These are phyloP conservation scores for Pseudomonodictys pantanalensis DNA, from an alignment of 495 filamentous ascomycete species.

Conservation along the genomic window DNA sequence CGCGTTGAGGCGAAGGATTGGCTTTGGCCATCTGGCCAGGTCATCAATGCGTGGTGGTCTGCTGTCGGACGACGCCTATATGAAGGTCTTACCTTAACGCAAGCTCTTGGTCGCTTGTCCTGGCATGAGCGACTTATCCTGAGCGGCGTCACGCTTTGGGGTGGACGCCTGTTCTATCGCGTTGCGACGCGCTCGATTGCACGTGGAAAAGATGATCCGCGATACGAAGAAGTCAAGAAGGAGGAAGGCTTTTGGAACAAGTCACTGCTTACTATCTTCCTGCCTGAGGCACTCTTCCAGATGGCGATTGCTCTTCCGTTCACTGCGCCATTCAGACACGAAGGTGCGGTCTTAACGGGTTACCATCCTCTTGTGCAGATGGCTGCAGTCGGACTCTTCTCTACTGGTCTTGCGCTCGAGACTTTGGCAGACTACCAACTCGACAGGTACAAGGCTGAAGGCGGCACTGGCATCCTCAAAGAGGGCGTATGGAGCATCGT, in stretches of 20 bases:
- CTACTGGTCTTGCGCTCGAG: conserved; percentile 54
- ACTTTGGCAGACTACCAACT: conserved; percentile 55
- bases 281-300: conserved; percentile 53
- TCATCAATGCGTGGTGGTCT: conserved; percentile 58
- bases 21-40: conserved; percentile 54
- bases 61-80: conserved; percentile 49
- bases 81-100: conserved; percentile 41
- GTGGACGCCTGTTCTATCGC: conserved; percentile 52
- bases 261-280: conserved; percentile 49
- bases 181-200: conserved; percentile 45
- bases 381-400: conserved; percentile 54
- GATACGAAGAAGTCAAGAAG: conserved; percentile 52
- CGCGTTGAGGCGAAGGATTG: conserved; percentile 57
- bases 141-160: conserved; percentile 54
- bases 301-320: conserved; percentile 56
- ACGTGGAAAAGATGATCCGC: conserved; percentile 53
- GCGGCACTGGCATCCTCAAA: conserved; percentile 43
- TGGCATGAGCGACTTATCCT: conserved; percentile 54
- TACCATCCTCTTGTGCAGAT: conserved; percentile 42
- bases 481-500: conserved; percentile 60
- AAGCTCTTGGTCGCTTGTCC: conserved; percentile 46
- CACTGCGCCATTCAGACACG: conserved; percentile 50
- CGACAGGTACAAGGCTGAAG: conserved; percentile 39
- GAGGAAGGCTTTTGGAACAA: conserved; percentile 54
- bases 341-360: conserved; percentile 30